A percentile compares a stretch with the other conserved stretches of the same genome.
phyloP scores from a whole-genome alignment of 495 filamentous ascomycete species.

The Aspergillus heteromorphus region DNA sequence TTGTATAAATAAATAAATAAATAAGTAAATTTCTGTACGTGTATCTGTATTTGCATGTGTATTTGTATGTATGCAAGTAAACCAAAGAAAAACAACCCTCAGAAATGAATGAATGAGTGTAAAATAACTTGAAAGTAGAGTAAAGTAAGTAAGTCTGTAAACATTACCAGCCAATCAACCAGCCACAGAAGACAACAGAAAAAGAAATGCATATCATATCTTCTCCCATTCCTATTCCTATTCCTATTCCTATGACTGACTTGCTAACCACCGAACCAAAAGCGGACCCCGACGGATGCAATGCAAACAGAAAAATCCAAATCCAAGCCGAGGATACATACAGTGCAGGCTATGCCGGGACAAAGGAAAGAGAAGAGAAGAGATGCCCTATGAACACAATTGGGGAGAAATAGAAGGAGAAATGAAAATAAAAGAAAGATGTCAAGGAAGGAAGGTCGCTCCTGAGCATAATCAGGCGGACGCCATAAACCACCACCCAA shows the following conservation, averaged over 20 bases:
- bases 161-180: too few species aligned
- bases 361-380: not conserved
- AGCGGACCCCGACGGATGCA: not conserved
- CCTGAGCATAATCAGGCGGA: slow-evolving; percentile 7
- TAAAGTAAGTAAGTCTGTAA: too few species aligned
- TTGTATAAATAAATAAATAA: too few species aligned
- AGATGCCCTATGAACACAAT: not conserved
- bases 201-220: too few species aligned
- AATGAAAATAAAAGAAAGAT: not conserved
- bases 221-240: too few species aligned
- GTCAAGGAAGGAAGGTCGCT: not conserved
- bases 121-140: not conserved
- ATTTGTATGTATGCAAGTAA: too few species aligned
- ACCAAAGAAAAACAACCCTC: too few species aligned
- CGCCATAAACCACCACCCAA: slow-evolving; percentile 7
- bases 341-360: slow-evolving; percentile 7
- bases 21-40: too few species aligned
- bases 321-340: slow-evolving; percentile 7
- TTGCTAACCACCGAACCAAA: not conserved
- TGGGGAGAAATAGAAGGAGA: not conserved
- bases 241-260: too few species aligned
- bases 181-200: too few species aligned
- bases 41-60: too few species aligned
- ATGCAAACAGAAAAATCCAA: not conserved
- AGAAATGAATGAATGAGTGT: slow-evolving; percentile 17